Base-by-base conservation (phyloP, 148 eudicot genomes). In the Dysphania ambrosioides region DNA sequence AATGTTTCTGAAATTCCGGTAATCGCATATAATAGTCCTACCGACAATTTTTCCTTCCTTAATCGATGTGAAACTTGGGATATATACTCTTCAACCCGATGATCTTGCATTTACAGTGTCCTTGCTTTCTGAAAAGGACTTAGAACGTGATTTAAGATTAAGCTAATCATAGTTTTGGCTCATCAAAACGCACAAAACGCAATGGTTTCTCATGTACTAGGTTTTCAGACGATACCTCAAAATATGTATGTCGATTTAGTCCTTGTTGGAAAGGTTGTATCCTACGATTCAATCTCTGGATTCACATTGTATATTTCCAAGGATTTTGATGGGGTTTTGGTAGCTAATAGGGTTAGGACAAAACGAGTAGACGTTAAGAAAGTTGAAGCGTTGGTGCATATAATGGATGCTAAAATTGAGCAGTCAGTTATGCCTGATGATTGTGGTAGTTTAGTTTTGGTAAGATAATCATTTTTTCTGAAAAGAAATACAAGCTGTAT, bases 101-200 rank as follows among this genome's bases (percentile, higher is more conserved):
- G 92, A 92, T 86, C 89, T 95, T 26, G 82, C 86, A 27, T 92
- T 94, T 61, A 94, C 98, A 0, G 78, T 92, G 47, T 94, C 92
- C 73, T 75, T 92, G 27, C 97, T 97, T 0, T 86, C 97, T 21
- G 81, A 86, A 49, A 80, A 60, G 30, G 97, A 92, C 6, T 86
- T 92, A 71, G 81, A 80, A 44, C 86, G 87, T 12, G 92, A 86
- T 85, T 70, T 95, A 76, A 80, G 85, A 70, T 72, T 90, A 26
- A 77, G 77, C 31, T 55, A 88, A 78, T 34, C 84, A 79, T 8
- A 85, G 86, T 75, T 80, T 79, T 38, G 61, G 9, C 9, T 80
- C 74, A 1, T 79, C 87, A 40, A 78, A 79, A 91, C 41, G 77
- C 83, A 6, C 79, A n/a, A n/a, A n/a, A 90, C 49, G 98, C 96